These are phyloP conservation scores for Cylindrotheca closterium DNA, from an alignment of 108 stramenopile genomes.

Conservation along the genomic window DNA sequence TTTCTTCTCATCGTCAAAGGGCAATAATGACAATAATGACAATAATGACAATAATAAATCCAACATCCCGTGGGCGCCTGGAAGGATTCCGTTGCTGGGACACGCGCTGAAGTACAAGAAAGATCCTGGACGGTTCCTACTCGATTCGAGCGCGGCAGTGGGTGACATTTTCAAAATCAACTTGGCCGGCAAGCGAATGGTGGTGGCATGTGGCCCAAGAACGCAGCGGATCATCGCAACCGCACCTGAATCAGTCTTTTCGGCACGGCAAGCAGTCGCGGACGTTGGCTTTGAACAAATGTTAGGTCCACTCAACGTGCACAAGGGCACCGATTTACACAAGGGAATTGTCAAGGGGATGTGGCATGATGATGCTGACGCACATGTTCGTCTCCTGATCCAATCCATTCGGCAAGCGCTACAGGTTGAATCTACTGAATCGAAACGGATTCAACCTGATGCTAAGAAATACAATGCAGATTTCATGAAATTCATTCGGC, in stretches of 20 bases:
- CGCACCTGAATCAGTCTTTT: slow-evolving; percentile 37
- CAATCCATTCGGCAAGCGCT: slow-evolving; percentile 7
- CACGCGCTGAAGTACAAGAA: slow-evolving; percentile 41
- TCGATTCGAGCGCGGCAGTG: slow-evolving; percentile 1
- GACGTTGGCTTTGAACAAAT: slow-evolving; percentile 56
- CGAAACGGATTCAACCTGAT: background rate
- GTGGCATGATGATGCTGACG: slow-evolving; percentile 11
- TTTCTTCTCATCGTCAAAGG: too few species aligned
- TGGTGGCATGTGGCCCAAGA: slow-evolving; percentile 33
- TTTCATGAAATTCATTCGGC: slow-evolving; percentile 38
- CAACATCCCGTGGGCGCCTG: slow-evolving; percentile 40
- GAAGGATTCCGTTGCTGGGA: slow-evolving; percentile 46
- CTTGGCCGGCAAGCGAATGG: slow-evolving; percentile 54
- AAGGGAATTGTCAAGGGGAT: slow-evolving; percentile 40
- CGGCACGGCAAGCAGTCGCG: slow-evolving; percentile 38
- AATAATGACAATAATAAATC: too few species aligned
- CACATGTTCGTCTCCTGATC: slow-evolving; percentile 7
- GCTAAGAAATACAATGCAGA: slow-evolving; percentile 12
- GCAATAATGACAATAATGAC: too few species aligned
- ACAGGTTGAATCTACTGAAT: slow-evolving; percentile 10
- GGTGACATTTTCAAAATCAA: slow-evolving; percentile 54
- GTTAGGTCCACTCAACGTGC: slow-evolving; percentile 46
- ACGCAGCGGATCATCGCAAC: slow-evolving; percentile 33
- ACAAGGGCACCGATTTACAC: slow-evolving; percentile 47
- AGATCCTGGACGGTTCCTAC: slow-evolving; percentile 39